These are phyloP conservation scores for Hymenoscyphus repandus DNA, from an alignment of 2,329 filamentous ascomycete genomes.

Conservation along the genomic window DNA sequence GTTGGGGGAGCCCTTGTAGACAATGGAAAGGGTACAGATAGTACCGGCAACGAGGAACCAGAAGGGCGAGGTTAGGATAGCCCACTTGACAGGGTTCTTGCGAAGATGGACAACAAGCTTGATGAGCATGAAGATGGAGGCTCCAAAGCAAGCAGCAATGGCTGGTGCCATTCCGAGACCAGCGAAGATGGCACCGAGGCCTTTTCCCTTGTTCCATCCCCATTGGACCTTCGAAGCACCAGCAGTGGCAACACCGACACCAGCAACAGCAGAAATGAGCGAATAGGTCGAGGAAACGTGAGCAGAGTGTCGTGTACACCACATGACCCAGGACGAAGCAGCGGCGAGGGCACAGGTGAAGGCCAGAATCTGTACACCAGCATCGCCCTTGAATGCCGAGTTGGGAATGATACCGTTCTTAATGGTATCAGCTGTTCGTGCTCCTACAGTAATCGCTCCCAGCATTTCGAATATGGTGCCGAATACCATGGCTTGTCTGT, in stretches of 20 bases:
- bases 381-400: too few species aligned
- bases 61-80: slow-evolving; percentile 66
- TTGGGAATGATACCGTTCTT: too few species aligned
- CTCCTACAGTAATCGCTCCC: too few species aligned
- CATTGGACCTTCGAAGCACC: slow-evolving; percentile 58
- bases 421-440: too few species aligned
- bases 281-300: too few species aligned
- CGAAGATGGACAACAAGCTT: slow-evolving; percentile 67
- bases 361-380: too few species aligned
- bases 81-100: slow-evolving; percentile 66
- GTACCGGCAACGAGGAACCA: slow-evolving; percentile 74
- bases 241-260: slow-evolving; percentile 61
- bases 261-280: too few species aligned
- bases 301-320: too few species aligned
- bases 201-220: slow-evolving; percentile 65
- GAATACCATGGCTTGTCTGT: slow-evolving; percentile 63
- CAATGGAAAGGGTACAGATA: slow-evolving; percentile 69
- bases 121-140: slow-evolving; percentile 68
- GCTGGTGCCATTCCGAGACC: slow-evolving; percentile 66
- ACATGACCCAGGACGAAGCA: too few species aligned
- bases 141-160: slow-evolving; percentile 60
- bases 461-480: slow-evolving; percentile 63
- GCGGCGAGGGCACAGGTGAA: too few species aligned
- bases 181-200: slow-evolving; percentile 60
- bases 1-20: slow-evolving; percentile 74